These are phyloP conservation scores for Lenwebbia sp. DNA, from an alignment of 345 rosid genomes.

Conservation along the genomic window DNA sequence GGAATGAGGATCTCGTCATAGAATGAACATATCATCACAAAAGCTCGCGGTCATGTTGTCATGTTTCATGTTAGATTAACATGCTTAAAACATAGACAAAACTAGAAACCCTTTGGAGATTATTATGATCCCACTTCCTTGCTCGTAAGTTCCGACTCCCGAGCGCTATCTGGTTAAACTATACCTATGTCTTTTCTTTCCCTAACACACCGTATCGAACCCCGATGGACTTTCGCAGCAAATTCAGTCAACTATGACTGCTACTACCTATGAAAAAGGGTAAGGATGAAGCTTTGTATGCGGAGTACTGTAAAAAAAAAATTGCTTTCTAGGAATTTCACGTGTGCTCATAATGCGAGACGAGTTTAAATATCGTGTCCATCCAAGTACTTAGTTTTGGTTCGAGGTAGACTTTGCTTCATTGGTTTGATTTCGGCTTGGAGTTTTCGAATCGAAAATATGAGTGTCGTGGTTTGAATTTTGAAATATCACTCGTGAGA, in stretches of 20 bases:
- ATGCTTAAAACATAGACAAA: not conserved
- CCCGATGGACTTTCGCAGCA: accelerated
- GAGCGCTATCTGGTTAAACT: not conserved
- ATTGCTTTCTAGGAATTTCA: too few species aligned
- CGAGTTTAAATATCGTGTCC: not conserved
- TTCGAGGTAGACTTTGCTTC: not conserved
- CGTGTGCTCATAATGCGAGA: not conserved
- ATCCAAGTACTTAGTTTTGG: not conserved
- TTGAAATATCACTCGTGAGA: not conserved
- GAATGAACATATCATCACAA: not conserved
- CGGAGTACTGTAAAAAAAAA: too few species aligned
- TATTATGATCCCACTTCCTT: accelerated
- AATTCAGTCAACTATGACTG: not conserved
- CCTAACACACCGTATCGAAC: not conserved
- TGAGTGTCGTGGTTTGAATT: not conserved
- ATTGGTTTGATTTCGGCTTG: not conserved
- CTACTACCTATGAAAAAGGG: not conserved
- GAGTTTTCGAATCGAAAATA: not conserved
- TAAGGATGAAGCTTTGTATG: not conserved
- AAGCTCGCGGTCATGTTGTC: not conserved
- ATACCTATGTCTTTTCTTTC: not conserved
- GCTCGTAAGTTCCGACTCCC: not conserved
- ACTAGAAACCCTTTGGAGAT: not conserved
- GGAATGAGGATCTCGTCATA: not conserved
- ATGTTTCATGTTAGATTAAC: not conserved